These are phyloP conservation scores for Sordariomycetes sp. DNA, from an alignment of 2,329 filamentous ascomycete genomes.

Conservation along the genomic window DNA sequence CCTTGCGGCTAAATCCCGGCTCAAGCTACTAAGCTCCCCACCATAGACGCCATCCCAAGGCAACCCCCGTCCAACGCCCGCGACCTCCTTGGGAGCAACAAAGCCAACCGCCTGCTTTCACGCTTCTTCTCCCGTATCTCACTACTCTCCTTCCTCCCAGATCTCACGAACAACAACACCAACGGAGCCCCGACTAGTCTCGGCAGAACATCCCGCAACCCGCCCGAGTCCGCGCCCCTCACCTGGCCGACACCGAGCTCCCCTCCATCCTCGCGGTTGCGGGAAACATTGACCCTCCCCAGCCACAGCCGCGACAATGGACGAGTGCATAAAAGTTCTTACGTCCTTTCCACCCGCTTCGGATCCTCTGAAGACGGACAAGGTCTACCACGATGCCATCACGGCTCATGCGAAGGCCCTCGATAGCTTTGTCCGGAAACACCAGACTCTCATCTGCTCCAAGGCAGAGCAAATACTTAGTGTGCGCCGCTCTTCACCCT, in stretches of 20 bases:
- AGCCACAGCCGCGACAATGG: neutral
- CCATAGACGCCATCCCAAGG: neutral
- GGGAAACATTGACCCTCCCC: neutral
- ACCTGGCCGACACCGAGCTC: neutral
- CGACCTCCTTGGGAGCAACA: neutral
- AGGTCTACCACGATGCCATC: constrained; percentile 2
- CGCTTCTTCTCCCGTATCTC: neutral
- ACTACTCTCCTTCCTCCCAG: neutral
- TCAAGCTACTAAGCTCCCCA: neutral
- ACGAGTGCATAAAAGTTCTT: neutral
- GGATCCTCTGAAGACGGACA: neutral
- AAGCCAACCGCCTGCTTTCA: neutral
- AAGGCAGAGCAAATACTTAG: constrained; percentile 3
- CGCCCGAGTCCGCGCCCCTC: neutral
- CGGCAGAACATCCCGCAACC: neutral
- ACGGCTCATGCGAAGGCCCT: constrained; percentile 1
- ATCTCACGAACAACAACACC: neutral
- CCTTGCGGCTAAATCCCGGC: constrained; percentile 6
- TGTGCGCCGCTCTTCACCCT: no score
- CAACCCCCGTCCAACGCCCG: neutral
- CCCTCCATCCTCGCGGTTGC: neutral
- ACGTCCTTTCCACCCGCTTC: neutral
- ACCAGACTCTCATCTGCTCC: neutral
- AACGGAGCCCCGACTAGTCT: neutral
- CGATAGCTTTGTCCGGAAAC: neutral